Conservation (phyloP, 208 protist species). For the Leishmania tropica region DNA sequence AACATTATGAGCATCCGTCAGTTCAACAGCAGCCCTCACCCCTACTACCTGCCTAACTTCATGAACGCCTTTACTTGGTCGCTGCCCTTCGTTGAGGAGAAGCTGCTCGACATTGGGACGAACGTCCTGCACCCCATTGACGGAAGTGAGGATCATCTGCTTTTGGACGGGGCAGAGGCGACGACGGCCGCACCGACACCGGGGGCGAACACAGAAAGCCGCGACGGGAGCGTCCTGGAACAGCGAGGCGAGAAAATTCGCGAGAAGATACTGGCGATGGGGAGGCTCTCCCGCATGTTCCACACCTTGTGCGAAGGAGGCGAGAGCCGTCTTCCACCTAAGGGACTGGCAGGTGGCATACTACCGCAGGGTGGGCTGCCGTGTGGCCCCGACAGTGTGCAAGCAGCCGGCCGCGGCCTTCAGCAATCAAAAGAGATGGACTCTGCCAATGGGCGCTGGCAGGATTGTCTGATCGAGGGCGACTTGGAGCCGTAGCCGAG, state of each 20-base stretch:
- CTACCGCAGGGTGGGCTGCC: constrained; percentile 70
- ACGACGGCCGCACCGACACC: neutral
- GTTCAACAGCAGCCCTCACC: constrained; percentile 95
- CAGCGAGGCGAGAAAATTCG: constrained; percentile 48
- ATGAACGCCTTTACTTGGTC: constrained; percentile 98
- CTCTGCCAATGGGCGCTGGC: constrained; percentile 69
- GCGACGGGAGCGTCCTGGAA: constrained; percentile 19
- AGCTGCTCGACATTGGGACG: constrained; percentile 91
- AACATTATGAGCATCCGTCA: constrained; percentile 98
- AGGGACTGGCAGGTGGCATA: constrained; percentile 61
- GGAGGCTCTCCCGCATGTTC: constrained; percentile 59
- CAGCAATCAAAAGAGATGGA: constrained; percentile 67
- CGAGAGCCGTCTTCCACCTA: constrained; percentile 70
- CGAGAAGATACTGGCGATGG: constrained; percentile 68
- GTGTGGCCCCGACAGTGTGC: constrained; percentile 53
- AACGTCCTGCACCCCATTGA: constrained; percentile 81
- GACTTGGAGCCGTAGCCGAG: neutral
- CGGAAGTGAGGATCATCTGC: constrained; percentile 53
- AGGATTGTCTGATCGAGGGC: constrained; percentile 23
- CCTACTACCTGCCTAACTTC: constrained; percentile 98
- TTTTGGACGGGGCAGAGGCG: neutral
- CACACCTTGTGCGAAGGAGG: constrained; percentile 51
- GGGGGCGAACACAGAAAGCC: neutral
- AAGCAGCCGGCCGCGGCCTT: constrained; percentile 60
- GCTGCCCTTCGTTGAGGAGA: constrained; percentile 97